These are phyloP conservation scores for Pouteria glomerata DNA, from an alignment of 148 eudicot genomes.

Conservation along the genomic window DNA sequence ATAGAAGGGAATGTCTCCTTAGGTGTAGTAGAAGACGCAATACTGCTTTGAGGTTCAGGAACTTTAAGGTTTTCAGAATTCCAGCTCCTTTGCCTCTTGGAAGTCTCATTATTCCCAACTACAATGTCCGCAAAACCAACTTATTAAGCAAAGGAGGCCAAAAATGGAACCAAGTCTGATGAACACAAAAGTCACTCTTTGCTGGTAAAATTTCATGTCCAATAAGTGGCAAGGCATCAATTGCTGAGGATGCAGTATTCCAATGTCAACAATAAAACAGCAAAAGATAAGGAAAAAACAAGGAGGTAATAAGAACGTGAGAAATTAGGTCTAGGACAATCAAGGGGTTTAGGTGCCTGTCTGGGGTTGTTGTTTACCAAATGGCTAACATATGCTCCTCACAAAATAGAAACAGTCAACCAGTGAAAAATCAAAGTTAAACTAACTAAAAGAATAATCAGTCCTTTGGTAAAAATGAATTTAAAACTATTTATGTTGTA, in stretches of 20 bases:
- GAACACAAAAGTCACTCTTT: background rate
- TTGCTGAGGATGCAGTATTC: background rate
- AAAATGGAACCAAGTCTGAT: background rate
- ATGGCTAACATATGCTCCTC: background rate
- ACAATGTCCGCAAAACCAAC: slow-evolving; percentile 39
- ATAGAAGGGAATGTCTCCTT: slow-evolving; percentile 26
- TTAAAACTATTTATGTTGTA: no score
- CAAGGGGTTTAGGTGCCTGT: no score
- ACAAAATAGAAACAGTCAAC: background rate
- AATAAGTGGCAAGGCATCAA: background rate
- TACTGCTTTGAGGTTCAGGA: slow-evolving; percentile 33
- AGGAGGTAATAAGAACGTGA: background rate
- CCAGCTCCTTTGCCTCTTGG: slow-evolving; percentile 81
- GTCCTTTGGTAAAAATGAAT: no score
- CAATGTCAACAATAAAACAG: background rate
- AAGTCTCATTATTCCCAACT: slow-evolving; percentile 40
- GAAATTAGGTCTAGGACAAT: no score
- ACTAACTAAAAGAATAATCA: background rate
- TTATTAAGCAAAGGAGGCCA: background rate
- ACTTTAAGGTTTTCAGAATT: slow-evolving; percentile 44
- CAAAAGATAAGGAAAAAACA: background rate
- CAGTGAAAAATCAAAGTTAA: background rate
- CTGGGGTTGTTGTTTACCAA: no score
- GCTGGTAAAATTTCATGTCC: background rate
- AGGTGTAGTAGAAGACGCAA: slow-evolving; percentile 28